A percentile compares a stretch with the other conserved stretches of the same genome.
phyloP scores from a whole-genome alignment of 2,329 filamentous ascomycete genomes.

The Aureobasidium sp. region DNA sequence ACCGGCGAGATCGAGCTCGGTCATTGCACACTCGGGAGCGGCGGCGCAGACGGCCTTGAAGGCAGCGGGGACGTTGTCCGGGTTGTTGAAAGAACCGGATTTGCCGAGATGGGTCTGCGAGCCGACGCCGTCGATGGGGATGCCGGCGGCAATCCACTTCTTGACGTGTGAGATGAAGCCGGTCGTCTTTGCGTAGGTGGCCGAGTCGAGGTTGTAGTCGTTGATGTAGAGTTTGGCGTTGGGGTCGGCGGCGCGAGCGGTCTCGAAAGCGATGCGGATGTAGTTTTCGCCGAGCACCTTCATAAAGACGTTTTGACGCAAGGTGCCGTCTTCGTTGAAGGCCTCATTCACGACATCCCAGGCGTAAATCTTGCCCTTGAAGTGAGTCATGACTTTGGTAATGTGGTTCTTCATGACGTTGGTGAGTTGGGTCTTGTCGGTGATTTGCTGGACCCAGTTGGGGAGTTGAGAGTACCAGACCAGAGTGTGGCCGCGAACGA shows the following conservation, averaged over 20 bases:
- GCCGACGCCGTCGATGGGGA: constrained; percentile 60
- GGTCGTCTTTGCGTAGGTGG: constrained; percentile 51
- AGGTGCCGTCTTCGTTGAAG: constrained; percentile 50
- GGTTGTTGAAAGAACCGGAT: constrained; percentile 29
- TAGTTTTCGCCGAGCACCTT: constrained; percentile 63
- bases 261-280: constrained; percentile 61
- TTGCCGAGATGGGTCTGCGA: constrained; percentile 49
- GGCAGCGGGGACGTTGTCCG: constrained; percentile 42
- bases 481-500: constrained; percentile 59
- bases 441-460: constrained; percentile 53
- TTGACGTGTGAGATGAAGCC: constrained; percentile 54
- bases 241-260: constrained; percentile 61
- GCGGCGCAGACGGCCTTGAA: constrained; percentile 48
- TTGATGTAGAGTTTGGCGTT: constrained; percentile 68
- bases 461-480: constrained; percentile 52
- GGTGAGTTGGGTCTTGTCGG: constrained; percentile 46
- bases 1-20: constrained; percentile 60
- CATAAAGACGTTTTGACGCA: constrained; percentile 59
- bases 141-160: constrained; percentile 55
- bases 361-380: constrained; percentile 56
- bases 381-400: constrained; percentile 49
- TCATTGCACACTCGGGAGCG: constrained; percentile 53
- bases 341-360: constrained; percentile 34
- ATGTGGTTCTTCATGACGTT: constrained; percentile 55
- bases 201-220: constrained; percentile 57